Evolutionary conservation across 805 yeast genomes (phyloP).

Genomic region (Ogataea trehaloabstinens): DNA sequence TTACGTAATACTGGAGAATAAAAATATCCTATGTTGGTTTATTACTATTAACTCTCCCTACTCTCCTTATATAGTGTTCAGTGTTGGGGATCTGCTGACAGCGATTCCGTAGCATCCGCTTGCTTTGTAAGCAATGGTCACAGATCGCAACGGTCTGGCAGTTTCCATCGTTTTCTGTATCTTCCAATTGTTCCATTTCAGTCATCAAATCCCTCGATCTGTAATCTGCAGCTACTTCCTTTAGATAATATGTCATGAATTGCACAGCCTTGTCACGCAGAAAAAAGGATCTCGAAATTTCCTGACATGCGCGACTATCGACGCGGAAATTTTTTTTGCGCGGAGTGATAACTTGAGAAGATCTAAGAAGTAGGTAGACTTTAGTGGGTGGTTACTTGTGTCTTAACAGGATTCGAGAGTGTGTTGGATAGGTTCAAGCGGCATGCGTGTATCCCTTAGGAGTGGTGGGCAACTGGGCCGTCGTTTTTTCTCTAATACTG

Average conservation of each 20-base stretch:
- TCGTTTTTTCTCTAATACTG: neutral
- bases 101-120: too few species aligned
- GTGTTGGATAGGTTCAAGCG: too few species aligned
- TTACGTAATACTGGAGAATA: neutral
- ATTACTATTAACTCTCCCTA: neutral
- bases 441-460: too few species aligned
- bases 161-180: neutral
- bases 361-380: too few species aligned
- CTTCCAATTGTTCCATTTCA: neutral
- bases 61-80: slow-evolving; percentile 1
- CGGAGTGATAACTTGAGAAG: neutral
- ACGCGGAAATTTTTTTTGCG: neutral
- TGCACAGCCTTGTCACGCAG: neutral
- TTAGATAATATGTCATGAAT: neutral
- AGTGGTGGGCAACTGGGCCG: neutral
- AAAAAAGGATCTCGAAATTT: neutral
- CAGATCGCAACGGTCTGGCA: too few species aligned
- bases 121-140: too few species aligned
- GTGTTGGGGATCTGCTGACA: too few species aligned
- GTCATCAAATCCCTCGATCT: too few species aligned
- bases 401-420: too few species aligned
- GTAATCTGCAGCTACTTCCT: neutral
- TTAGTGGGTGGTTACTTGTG: too few species aligned
- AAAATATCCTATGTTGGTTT: too few species aligned
- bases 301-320: neutral